Evolutionary conservation across 441 rosid genomes (phyloP).

Genomic region (Macaranga tanarius): DNA sequence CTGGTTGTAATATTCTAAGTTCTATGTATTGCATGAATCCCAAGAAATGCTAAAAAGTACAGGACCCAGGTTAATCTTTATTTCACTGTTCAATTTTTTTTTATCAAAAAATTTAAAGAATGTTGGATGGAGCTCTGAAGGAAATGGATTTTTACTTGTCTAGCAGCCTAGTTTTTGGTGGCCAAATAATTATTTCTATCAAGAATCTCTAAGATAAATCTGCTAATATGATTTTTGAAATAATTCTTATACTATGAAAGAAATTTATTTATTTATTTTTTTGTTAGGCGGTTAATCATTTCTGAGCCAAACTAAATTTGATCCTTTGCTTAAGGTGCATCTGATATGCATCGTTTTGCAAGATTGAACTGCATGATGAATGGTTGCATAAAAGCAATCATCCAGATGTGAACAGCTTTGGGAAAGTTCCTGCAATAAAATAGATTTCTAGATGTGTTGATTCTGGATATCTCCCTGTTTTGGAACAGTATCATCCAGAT

Average conservation of each 20-base stretch:
- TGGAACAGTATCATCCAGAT: conserved; percentile 84
- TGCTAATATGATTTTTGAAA: neutral
- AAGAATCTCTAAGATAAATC: no score
- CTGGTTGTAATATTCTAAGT: neutral
- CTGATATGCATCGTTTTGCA: conserved; percentile 1
- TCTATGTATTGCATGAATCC: neutral
- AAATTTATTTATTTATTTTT: neutral
- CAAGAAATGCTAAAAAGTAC: neutral
- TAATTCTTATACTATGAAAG: neutral
- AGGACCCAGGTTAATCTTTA: neutral
- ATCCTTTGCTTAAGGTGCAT: neutral
- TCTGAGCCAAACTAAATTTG: conserved; percentile 6
- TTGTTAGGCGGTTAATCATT: neutral
- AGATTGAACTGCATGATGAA: conserved; percentile 13
- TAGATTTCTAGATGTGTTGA: conserved; percentile 1
- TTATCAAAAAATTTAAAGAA: neutral
- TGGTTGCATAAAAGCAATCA: conserved; percentile 7
- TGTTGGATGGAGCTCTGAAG: neutral
- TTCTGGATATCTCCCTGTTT: conserved; percentile 27
- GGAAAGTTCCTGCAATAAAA: neutral
- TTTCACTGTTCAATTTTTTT: neutral
- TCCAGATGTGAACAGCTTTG: neutral
- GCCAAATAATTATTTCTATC: neutral
- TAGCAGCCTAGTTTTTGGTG: neutral
- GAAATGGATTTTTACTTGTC: neutral